Evolutionary conservation across 768 basidiomycete species (phyloP).

Genomic region (Tylopilus felleus): DNA sequence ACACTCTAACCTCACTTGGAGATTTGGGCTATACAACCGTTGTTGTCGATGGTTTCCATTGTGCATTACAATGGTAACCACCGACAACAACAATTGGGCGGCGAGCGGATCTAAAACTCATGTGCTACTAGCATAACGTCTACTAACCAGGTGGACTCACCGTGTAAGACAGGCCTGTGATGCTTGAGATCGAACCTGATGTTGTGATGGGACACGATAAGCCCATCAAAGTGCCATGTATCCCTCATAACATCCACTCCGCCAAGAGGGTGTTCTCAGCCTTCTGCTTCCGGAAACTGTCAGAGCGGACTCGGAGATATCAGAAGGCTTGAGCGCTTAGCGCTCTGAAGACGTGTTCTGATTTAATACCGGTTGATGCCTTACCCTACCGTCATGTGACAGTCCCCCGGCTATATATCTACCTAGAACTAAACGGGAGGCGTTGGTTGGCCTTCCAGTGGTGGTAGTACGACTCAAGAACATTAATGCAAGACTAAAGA

Average conservation of each 20-base stretch:
- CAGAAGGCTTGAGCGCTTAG: background rate
- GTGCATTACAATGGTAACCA: slow-evolving; percentile 7
- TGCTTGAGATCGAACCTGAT: too few species aligned
- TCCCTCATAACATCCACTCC: background rate
- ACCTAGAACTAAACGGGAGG: too few species aligned
- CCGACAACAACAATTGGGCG: background rate
- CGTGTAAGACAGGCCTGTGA: background rate
- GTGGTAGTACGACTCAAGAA: too few species aligned
- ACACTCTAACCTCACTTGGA: background rate
- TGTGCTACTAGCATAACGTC: background rate
- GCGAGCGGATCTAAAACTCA: background rate
- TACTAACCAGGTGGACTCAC: background rate
- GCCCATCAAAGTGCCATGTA: too few species aligned
- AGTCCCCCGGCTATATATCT: too few species aligned
- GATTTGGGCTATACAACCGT: background rate
- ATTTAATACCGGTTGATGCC: too few species aligned
- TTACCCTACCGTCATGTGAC: too few species aligned
- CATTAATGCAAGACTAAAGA: too few species aligned
- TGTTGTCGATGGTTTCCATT: too few species aligned
- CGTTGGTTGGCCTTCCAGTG: too few species aligned
- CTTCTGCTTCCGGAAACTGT: background rate
- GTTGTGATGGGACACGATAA: background rate
- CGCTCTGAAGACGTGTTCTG: too few species aligned
- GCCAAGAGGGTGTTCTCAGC: background rate
- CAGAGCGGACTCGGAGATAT: background rate